phyloP scores from a whole-genome alignment of 2,329 filamentous ascomycete species.

The Colletotrichum trifolii region DNA sequence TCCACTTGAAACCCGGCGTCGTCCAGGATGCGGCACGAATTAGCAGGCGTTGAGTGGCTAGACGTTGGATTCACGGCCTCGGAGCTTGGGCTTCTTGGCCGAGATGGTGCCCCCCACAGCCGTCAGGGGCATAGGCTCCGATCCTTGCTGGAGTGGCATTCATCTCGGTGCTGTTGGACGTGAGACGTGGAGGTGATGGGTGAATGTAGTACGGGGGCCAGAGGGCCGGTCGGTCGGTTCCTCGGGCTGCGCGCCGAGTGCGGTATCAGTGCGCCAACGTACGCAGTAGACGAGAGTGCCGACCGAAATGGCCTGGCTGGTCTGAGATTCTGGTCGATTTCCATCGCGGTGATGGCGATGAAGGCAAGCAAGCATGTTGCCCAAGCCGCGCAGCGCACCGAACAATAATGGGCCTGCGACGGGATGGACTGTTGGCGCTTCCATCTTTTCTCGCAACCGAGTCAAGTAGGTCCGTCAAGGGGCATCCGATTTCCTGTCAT shows the following conservation, averaged over 20 bases:
- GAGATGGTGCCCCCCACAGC: slow-evolving; percentile 20
- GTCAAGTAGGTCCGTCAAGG: slow-evolving; percentile 8
- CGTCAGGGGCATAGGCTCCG: slow-evolving; percentile 2
- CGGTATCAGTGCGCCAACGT: slow-evolving; percentile 6
- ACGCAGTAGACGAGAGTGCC: too few relatives aligned
- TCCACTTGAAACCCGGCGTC: slow-evolving; percentile 23
- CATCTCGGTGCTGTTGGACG: slow-evolving; percentile 14
- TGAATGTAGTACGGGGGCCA: slow-evolving; percentile 5
- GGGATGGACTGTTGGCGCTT: background rate
- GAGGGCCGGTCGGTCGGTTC: slow-evolving; percentile 18
- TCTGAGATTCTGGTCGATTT: background rate
- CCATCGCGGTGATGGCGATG: background rate
- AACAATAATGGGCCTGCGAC: background rate
- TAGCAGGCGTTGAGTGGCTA: slow-evolving; percentile 26
- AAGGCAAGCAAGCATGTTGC: background rate
- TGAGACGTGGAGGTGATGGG: slow-evolving; percentile 9
- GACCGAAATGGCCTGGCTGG: background rate
- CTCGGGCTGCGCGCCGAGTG: slow-evolving; percentile 1
- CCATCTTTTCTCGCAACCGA: slow-evolving; percentile 1
- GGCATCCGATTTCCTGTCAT: slow-evolving; percentile 3
- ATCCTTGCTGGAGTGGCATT: slow-evolving; percentile 13
- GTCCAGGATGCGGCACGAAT: slow-evolving; percentile 22
- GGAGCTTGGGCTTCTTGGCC: slow-evolving; percentile 23
- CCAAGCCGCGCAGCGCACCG: background rate
- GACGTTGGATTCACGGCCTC: slow-evolving; percentile 22